phyloP scores from a whole-genome alignment of 2,329 filamentous ascomycete species.

The Ceratocystis variospora region DNA sequence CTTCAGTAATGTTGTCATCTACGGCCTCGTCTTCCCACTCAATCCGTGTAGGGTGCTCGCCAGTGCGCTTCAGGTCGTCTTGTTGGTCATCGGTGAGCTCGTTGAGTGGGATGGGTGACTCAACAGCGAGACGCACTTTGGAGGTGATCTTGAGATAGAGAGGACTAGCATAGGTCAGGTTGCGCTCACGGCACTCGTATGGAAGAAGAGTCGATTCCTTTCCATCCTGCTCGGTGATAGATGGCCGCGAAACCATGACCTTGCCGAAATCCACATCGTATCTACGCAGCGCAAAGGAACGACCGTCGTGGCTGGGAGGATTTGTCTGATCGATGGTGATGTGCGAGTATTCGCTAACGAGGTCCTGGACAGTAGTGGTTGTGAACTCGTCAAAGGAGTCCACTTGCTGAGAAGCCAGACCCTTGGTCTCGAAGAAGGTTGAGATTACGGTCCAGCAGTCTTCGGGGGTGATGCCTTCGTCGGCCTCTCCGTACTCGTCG shows the following conservation, averaged over 20 bases:
- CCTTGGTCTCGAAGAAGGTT: conserved; percentile 91
- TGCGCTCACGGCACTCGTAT: conserved; percentile 89
- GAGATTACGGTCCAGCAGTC: conserved; percentile 98
- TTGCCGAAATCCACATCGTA: conserved; percentile 93
- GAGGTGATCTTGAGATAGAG: conserved; percentile 82
- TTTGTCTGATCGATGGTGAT: conserved; percentile 91
- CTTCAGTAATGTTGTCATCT: conserved; percentile 27
- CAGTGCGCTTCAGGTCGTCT: conserved; percentile 40
- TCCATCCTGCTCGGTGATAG: conserved; percentile 86
- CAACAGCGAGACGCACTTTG: conserved; percentile 69
- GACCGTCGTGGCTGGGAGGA: conserved; percentile 59
- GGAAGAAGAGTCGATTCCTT: conserved; percentile 74
- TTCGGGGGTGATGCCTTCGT: conserved; percentile 72
- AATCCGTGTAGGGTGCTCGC: conserved; percentile 44
- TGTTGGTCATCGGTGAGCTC: conserved; percentile 55
- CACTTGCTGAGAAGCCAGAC: conserved; percentile 90
- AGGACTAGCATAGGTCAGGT: conserved; percentile 86
- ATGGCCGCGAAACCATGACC: conserved; percentile 76
- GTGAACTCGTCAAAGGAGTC: conserved; percentile 98
- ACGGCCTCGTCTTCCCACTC: conserved; percentile 45
- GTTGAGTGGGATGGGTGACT: conserved; percentile 51
- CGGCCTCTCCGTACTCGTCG: conserved; percentile 55
- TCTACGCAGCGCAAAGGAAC: conserved; percentile 71
- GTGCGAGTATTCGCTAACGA: conserved; percentile 81
- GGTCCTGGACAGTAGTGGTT: conserved; percentile 81